phyloP scores from a whole-genome alignment of 768 basidiomycete genomes.

The Termitomyces sp. region DNA sequence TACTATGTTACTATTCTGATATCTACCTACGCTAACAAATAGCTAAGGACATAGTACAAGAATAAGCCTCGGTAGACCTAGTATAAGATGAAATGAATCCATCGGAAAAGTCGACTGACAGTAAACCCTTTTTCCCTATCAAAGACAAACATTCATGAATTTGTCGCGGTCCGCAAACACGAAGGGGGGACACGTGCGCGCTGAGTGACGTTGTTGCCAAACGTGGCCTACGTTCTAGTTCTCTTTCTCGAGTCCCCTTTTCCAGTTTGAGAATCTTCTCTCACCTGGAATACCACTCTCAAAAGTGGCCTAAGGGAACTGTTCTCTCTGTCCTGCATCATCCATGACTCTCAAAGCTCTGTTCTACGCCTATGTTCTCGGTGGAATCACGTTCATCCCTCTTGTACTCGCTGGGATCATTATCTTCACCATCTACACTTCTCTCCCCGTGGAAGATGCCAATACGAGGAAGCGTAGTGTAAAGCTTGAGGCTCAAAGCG shows the following conservation, averaged over 20 bases:
- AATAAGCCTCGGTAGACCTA: too few relatives aligned
- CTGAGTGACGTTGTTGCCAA: constrained; percentile 6
- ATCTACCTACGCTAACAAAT: too few relatives aligned
- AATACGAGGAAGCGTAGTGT: constrained; percentile 39
- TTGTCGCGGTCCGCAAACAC: too few relatives aligned
- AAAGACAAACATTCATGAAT: too few relatives aligned
- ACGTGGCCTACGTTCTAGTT: not conserved
- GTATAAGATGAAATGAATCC: too few relatives aligned
- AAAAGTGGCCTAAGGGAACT: constrained; percentile 2
- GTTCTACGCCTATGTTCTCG: constrained; percentile 82
- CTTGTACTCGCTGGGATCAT: constrained; percentile 58
- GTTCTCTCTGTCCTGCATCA: not conserved
- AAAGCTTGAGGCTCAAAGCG: constrained; percentile 22
- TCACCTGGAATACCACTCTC: not conserved
- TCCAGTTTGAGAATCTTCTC: not conserved
- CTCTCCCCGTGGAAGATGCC: constrained; percentile 67
- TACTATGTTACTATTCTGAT: too few relatives aligned
- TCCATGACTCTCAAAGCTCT: constrained; percentile 67
- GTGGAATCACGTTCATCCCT: constrained; percentile 88
- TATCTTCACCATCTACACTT: constrained; percentile 74
- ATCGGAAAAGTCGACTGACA: too few relatives aligned
- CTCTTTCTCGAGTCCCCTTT: not conserved
- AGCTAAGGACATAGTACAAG: too few relatives aligned
- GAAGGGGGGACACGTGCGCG: constrained; percentile 4
- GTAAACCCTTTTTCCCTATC: too few relatives aligned